Evolutionary conservation across 495 filamentous ascomycete species (phyloP).

Genomic region (Glonium stellatum): DNA sequence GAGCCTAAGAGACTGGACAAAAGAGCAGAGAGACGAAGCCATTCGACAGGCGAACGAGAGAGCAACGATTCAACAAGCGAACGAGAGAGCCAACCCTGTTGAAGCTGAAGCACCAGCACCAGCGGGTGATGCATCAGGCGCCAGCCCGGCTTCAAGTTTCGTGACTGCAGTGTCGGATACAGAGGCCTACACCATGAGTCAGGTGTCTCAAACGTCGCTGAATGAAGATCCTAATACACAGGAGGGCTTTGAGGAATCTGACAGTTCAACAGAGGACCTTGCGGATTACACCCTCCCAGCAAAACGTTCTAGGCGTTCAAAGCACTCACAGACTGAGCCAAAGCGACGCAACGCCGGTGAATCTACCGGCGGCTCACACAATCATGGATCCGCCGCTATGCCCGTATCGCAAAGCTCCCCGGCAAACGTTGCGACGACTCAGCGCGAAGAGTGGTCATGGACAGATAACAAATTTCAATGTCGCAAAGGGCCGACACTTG

Average conservation of each 20-base stretch:
- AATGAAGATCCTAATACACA: too few relatives aligned
- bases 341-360: too few relatives aligned
- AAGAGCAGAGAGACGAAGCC: background rate
- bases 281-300: slow-evolving; percentile 9
- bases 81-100: slow-evolving; percentile 12
- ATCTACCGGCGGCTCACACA: too few relatives aligned
- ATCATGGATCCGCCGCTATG: too few relatives aligned
- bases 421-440: too few relatives aligned
- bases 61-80: slow-evolving; percentile 11
- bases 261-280: slow-evolving; percentile 17
- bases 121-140: slow-evolving; percentile 4
- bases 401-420: too few relatives aligned
- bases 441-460: too few relatives aligned
- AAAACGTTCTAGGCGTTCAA: slow-evolving; percentile 17
- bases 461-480: too few relatives aligned
- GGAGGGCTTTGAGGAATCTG: slow-evolving; percentile 13
- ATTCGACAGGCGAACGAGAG: slow-evolving; percentile 11
- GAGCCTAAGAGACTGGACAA: background rate
- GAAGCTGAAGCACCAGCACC: slow-evolving; percentile 12
- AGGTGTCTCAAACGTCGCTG: slow-evolving; percentile 7
- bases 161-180: slow-evolving; percentile 16
- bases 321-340: background rate
- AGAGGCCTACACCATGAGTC: slow-evolving; percentile 19
- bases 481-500: too few relatives aligned
- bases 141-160: slow-evolving; percentile 17